These are phyloP conservation scores for Gossypium stocksii DNA, from an alignment of 345 rosid genomes.

Conservation along the genomic window DNA sequence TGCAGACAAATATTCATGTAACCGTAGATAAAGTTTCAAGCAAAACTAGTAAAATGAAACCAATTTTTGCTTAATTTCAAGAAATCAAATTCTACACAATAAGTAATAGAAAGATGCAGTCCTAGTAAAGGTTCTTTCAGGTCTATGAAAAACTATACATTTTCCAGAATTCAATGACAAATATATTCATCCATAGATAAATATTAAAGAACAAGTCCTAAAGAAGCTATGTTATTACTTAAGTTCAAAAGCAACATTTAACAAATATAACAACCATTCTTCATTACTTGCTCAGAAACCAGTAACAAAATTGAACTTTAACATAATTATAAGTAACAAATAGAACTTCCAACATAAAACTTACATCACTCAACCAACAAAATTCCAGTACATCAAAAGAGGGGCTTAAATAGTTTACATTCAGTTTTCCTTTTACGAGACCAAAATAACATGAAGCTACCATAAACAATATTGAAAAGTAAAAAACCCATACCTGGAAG, in stretches of 20 bases:
- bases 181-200: background rate
- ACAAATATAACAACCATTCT: background rate
- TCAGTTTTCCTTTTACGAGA: background rate
- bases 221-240: background rate
- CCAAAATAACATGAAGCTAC: background rate
- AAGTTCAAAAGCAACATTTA: background rate
- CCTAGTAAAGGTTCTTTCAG: background rate
- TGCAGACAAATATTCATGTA: background rate
- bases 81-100: background rate
- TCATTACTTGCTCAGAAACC: background rate
- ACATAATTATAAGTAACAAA: too few relatives aligned
- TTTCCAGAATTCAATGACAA: background rate
- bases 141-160: too few relatives aligned
- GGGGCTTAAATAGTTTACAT: background rate
- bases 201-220: background rate
- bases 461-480: background rate
- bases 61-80: background rate
- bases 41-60: background rate
- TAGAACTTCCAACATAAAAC: background rate
- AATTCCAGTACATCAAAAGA: background rate
- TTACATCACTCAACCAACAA: background rate
- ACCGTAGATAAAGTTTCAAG: background rate
- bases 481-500: slow-evolving; percentile 51
- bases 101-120: background rate
- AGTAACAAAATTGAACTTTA: background rate